Conservation (phyloP, 768 basidiomycete species). For the Boletus subcaerulescens region DNA sequence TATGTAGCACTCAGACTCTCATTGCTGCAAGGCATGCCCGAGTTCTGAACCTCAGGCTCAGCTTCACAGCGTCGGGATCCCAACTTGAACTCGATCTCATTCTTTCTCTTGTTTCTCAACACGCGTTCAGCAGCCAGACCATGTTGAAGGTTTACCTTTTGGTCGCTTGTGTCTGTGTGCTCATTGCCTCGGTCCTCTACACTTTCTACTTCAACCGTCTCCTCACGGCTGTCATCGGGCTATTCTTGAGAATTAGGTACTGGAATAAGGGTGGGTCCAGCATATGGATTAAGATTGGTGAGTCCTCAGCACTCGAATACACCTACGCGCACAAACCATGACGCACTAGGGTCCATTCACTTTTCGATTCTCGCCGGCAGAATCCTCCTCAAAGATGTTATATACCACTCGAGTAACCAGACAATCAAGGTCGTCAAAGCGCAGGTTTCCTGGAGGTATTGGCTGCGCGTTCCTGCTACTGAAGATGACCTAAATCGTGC, state of each 20-base stretch:
- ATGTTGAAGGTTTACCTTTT: conserved; percentile 65
- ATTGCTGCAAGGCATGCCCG: not conserved
- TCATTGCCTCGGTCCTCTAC: conserved; percentile 60
- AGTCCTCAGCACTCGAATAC: conserved; percentile 15
- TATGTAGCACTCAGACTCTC: not conserved
- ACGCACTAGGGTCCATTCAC: conserved; percentile 74
- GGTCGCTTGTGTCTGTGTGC: conserved; percentile 57
- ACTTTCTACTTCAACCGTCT: conserved; percentile 93
- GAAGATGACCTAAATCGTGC: conserved; percentile 61
- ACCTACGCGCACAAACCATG: conserved; percentile 1
- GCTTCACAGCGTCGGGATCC: not conserved
- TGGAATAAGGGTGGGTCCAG: conserved; percentile 81
- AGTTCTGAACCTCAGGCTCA: not conserved
- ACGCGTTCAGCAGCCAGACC: not conserved
- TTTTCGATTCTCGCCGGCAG: conserved; percentile 85
- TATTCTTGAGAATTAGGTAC: conserved; percentile 62
- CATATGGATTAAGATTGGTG: conserved; percentile 83
- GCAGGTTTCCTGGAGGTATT: conserved; percentile 90
- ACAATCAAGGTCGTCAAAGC: conserved; percentile 81
- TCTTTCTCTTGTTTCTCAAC: not conserved
- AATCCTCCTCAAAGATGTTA: conserved; percentile 82
- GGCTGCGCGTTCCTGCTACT: conserved; percentile 79
- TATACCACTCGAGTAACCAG: conserved; percentile 91
- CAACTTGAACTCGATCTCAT: not conserved
- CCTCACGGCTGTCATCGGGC: conserved; percentile 63